A percentile compares a stretch with the other conserved stretches of the same genome.
Conservation (phyloP, 2,329 filamentous ascomycete genomes). For the Mycosphaerella sp. region DNA sequence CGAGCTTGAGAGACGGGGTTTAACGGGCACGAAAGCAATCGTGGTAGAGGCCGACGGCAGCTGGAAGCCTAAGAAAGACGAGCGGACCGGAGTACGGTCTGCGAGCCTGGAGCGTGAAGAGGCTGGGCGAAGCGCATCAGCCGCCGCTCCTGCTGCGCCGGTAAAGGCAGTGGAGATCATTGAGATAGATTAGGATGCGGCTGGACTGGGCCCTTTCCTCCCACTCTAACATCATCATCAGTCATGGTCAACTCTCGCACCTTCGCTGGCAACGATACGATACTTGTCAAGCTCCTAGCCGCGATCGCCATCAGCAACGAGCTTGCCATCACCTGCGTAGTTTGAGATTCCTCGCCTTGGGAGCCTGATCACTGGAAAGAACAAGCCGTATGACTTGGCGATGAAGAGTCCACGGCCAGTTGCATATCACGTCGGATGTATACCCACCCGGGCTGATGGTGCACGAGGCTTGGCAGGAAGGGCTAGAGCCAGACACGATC, state of each 20-base stretch:
- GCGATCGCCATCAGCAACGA: neutral
- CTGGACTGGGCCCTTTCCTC: neutral
- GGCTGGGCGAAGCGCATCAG: slow-evolving; percentile 3
- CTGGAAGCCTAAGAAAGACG: slow-evolving; percentile 48
- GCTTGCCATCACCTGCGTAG: neutral
- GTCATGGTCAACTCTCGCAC: neutral
- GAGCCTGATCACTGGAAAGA: too few species aligned
- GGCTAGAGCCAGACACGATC: neutral
- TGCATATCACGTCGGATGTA: neutral
- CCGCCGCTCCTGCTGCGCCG: slow-evolving; percentile 1
- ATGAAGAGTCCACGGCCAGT: neutral
- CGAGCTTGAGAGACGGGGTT: slow-evolving; percentile 36
- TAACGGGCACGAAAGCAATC: slow-evolving; percentile 52
- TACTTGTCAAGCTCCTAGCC: neutral
- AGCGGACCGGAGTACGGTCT: slow-evolving; percentile 26
- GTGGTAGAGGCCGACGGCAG: slow-evolving; percentile 57
- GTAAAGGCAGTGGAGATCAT: slow-evolving; percentile 20
- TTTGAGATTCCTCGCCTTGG: neutral
- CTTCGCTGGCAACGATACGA: neutral
- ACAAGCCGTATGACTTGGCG: neutral
- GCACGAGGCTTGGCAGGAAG: neutral
- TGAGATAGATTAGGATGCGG: slow-evolving; percentile 23
- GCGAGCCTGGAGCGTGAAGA: slow-evolving; percentile 27
- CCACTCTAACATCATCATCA: neutral
- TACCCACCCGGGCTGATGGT: neutral